Evolutionary conservation across 176 grass and related monocot genomes (phyloP), one percentile per base, ranked within the genome.

Genomic region (Saccharum officinarum): DNA sequence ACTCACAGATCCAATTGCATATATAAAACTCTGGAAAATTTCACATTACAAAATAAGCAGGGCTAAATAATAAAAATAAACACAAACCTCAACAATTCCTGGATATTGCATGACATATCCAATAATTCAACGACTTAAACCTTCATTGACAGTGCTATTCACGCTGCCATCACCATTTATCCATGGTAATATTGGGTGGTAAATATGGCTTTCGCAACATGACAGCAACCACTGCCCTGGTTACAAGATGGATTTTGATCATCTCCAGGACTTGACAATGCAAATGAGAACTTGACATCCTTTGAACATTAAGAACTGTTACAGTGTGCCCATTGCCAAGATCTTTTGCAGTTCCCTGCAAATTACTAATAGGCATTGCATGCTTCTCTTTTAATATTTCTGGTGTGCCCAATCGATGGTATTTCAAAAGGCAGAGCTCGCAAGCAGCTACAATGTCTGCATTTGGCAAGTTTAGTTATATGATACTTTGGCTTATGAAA

Each of bases 91-190:
- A 54, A 76, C 47, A 30, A 89, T 72, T 77, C 92, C 90, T 52
- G 95, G 95, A 86, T 91, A 91, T 85, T 92, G 92, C 92, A 97
- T 92, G 77, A 89, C 79, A 59, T 86, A 91, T 25, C 92, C 95
- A 76, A 97, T 87, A 85, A 94, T 34, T 74, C 90, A 78, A 50
- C 88, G 86, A 63, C 81, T 86, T 61, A 92, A 86, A 49, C 90
- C 88, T 82, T 94, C 84, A 26, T 91, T 90, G 18, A 92, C 70
- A 6, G 83, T 88, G 60, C 36, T 89, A 80, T 94, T 97, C 61
- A 80, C 75, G 37, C 86, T 92, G 61, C 92, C 95, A 85, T 97
- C 95, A 85, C 81, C 90, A 88, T 94, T 94, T 82, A 97, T 87
- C 92, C 92, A 97, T 86, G 95, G 88, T 20, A 94, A 86, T 80